Conservation (phyloP, 441 rosid species). For the Macaranga tanarius region DNA sequence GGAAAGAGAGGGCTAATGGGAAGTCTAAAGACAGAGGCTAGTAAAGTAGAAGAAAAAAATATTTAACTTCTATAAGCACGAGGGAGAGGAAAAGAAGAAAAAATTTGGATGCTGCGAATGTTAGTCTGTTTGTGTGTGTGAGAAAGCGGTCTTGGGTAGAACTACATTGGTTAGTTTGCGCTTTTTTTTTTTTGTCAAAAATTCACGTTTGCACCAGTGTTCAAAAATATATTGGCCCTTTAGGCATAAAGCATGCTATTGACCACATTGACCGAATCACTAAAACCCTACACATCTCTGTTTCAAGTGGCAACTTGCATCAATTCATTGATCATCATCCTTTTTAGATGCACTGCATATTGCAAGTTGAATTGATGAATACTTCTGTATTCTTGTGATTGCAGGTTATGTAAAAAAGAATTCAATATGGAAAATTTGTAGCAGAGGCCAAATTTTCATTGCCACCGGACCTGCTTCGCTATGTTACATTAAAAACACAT, state of each 20-base stretch:
- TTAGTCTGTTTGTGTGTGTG: too few relatives aligned
- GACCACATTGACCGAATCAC: background rate
- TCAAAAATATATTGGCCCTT: background rate
- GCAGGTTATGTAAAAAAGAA: slow-evolving; percentile 86
- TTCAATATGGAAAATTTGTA: slow-evolving; percentile 91
- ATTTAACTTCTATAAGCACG: too few relatives aligned
- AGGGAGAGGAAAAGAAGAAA: too few relatives aligned
- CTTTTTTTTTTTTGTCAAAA: background rate
- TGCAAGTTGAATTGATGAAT: background rate
- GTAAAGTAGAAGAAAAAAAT: too few relatives aligned
- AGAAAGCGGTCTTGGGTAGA: background rate
- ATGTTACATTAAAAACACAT: too few relatives aligned
- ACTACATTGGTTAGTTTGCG: background rate
- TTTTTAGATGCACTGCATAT: background rate
- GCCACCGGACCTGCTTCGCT: too few relatives aligned
- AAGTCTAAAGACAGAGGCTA: too few relatives aligned
- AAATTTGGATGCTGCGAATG: too few relatives aligned
- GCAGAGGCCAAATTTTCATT: slow-evolving; percentile 93
- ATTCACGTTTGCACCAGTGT: background rate
- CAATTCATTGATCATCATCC: background rate
- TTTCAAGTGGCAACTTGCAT: background rate
- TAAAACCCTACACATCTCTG: background rate
- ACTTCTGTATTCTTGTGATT: slow-evolving; percentile 14
- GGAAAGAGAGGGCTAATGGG: too few relatives aligned
- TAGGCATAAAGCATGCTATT: background rate